These are phyloP conservation scores for Asterophora parasitica DNA, from an alignment of 768 basidiomycete genomes.

Conservation along the genomic window DNA sequence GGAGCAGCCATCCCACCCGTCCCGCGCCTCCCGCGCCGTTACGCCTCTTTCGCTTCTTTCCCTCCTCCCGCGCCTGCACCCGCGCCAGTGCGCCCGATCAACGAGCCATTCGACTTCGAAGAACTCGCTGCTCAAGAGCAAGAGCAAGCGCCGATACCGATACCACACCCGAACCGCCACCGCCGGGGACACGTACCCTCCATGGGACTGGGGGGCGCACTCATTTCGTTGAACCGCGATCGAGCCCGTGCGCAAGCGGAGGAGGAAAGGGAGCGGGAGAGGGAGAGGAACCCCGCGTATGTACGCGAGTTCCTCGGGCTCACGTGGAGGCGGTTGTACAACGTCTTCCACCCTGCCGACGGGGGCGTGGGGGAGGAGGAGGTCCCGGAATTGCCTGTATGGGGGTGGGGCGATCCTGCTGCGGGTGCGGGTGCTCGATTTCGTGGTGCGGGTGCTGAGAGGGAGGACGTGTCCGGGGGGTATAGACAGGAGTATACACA, in stretches of 20 bases:
- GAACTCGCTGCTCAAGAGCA: too few species aligned
- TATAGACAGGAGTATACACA: conserved; percentile 67
- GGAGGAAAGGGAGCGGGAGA: conserved; percentile 1
- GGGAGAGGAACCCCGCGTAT: too few species aligned
- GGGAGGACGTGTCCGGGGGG: too few species aligned
- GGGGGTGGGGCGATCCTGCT: conserved; percentile 1
- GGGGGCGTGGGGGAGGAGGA: conserved; percentile 13
- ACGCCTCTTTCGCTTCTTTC: conserved; percentile 29
- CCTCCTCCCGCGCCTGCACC: conserved; percentile 25
- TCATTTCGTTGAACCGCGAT: conserved; percentile 41
- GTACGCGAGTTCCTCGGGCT: too few species aligned
- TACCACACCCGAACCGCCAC: conserved; percentile 23
- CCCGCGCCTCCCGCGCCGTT: conserved; percentile 42
- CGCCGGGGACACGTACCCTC: conserved; percentile 44
- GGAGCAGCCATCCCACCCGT: conserved; percentile 48
- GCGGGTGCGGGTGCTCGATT: too few species aligned
- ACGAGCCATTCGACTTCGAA: conserved; percentile 52
- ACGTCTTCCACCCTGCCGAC: too few species aligned
- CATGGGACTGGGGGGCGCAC: conserved; percentile 64
- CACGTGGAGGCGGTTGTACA: too few species aligned
- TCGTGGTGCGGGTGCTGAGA: too few species aligned
- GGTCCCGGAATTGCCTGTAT: too few species aligned
- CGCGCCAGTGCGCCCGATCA: conserved; percentile 47
- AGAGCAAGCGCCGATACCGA: too few species aligned
- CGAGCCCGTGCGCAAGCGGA: conserved; percentile 17